Base-by-base conservation (phyloP, 2,329 filamentous ascomycete genomes). In the Myriangium duriaei region DNA sequence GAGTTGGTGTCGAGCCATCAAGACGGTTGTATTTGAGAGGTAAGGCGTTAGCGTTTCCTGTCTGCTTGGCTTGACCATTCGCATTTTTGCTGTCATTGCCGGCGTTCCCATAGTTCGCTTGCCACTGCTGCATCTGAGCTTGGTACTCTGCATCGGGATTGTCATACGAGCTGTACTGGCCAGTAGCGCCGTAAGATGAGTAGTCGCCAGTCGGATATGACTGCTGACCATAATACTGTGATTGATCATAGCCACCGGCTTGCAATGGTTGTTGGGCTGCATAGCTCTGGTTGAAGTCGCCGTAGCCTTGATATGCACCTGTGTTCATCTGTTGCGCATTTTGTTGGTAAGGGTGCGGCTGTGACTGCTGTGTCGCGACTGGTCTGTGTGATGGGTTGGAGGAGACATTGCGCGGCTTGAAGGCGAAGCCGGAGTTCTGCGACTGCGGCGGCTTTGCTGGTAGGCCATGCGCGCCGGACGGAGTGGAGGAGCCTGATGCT, bases 51-150 rank as follows among this genome's bases (percentile, higher is more conserved):
- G 34, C 59, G 45, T 42, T 56, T 13, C 63, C 64, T 11, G 28
- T 39, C 16, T 14, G 58, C 59, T 15, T 63, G 42, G 9, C 55
- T 52, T 24, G 53, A 28, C 19, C 44, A 44, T 38, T 49, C 37
- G 12, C 40, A 32, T 19, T 24, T n/a, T 32, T 39, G 13, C 21
- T 31, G 10, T 35, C 39, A 9, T 46, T 56, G 3, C 65, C 64
- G 1, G 63, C 57, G 9, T 57, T 56, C 44, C 63, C 73, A 59
- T 94, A 94, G 16, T 86, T 84, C 32, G 81, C 88, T 60, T 93
- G 86, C 85, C 88, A 95, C 59, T 93, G 83, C 34, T 87, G 86
- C 44, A 95, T 87, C 58, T 92, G 84, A 18, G 84, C 85, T 41
- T 91, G 85, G 65, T 84, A 80, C 49, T 94, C 85, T 3, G 84